Conservation (phyloP, 306 rosid genomes). For the Sicyos baderoa region DNA sequence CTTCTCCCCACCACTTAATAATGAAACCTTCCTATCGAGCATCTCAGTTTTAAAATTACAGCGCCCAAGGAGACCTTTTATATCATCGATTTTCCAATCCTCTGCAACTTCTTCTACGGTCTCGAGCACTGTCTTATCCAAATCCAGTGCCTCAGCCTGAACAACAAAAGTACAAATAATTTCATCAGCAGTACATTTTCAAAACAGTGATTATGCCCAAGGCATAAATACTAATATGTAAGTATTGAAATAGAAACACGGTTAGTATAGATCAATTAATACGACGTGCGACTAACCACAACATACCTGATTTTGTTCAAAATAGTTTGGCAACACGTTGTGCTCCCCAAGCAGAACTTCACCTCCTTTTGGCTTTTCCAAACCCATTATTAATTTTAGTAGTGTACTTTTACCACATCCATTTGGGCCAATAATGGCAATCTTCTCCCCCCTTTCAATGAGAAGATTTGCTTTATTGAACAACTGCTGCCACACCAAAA, state of each 20-base stretch:
- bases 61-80: conserved; percentile 97
- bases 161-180: conserved; percentile 6
- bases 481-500: conserved; percentile 47
- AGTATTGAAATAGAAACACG: too few species aligned
- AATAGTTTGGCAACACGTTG: conserved; percentile 84
- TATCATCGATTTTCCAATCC: conserved; percentile 89
- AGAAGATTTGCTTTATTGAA: conserved; percentile 76
- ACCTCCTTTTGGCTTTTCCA: conserved; percentile 66
- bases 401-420: conserved; percentile 98
- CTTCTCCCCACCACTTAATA: conserved; percentile 98
- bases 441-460: conserved; percentile 87
- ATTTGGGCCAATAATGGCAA: conserved; percentile 93
- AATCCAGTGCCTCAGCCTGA: conserved; percentile 97
- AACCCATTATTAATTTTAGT: conserved; percentile 85
- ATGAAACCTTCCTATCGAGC: conserved; percentile 93
- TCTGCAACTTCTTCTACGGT: conserved; percentile 91
- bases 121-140: conserved; percentile 82
- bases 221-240: not conserved
- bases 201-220: not conserved
- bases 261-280: too few species aligned
- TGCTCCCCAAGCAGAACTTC: conserved; percentile 92
- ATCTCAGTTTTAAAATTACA: conserved; percentile 90
- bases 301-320: conserved; percentile 93
- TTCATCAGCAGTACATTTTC: conserved; percentile 24
- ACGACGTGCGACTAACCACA: conserved; percentile 8